Base-by-base conservation (phyloP, 495 filamentous ascomycete species). In the Penicillium longicatenatum region DNA sequence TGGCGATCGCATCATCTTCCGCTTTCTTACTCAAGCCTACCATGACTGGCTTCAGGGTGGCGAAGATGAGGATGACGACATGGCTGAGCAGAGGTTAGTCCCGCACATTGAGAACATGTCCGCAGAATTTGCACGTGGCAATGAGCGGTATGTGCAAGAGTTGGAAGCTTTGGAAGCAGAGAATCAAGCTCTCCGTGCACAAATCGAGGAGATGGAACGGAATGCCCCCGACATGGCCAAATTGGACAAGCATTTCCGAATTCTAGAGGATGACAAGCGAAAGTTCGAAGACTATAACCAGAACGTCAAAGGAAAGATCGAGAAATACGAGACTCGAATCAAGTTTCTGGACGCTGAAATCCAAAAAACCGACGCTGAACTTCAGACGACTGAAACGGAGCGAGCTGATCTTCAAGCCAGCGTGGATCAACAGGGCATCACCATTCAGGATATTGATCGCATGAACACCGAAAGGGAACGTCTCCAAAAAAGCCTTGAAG, bases 401-500 rank as follows among this genome's bases (percentile, higher is more conserved):
- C 84, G 87, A 51, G 73, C 81, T n/a, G 79, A 82, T 17, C 82
- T 98, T 24, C 92, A 97, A 67, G 83, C 86, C 31, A 86, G 88
- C 16, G 89, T 99, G 39, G 93, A 98, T 67, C 86, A 86, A 58
- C 91, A 95, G 66, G 94, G 93, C 4, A 92, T 99, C 62, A 94
- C 90, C 46, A 93, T 95, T 66, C 88, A 91, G 70, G 95, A 98
- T 78, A 97, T 99, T 70, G 94, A 99, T 80, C 93, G 92, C 65
- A 97, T 99, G 93, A 96, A 90, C 60, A 86, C 88, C 20, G 94
- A 98, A 70, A 86, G 93, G 31, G 94, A 98, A 67, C 87, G 95
- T 12, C 82, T 98, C 31, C 89, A 94, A 50, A 93, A 88, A 64
- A 88, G 84, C 39, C 86, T 96, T 50, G 89, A 95, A 55, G 81